Conservation (phyloP, 1,284 basidiomycete species). For the Erythrobasidium hasegawianum region DNA sequence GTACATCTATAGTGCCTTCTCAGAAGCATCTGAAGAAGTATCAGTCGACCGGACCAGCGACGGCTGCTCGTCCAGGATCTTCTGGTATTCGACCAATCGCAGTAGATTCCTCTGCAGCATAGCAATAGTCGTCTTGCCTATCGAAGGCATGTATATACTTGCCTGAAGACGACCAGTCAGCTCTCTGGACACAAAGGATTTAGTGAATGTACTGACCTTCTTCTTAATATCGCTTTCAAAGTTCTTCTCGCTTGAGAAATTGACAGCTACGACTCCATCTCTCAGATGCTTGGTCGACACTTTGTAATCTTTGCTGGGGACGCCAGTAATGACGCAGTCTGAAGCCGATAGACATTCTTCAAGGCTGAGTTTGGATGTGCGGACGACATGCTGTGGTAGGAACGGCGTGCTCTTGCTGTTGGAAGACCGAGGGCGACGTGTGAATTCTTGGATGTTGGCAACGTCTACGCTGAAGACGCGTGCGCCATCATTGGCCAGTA, state of each 20-base stretch:
- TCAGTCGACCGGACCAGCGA: not conserved
- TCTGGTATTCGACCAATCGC: slow-evolving; percentile 25
- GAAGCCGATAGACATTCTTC: slow-evolving; percentile 72
- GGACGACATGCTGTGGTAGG: slow-evolving; percentile 78
- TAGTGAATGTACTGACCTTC: too few relatives aligned
- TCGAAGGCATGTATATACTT: slow-evolving; percentile 84
- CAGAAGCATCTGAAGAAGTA: not conserved
- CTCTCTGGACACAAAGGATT: too few relatives aligned
- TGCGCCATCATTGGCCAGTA: slow-evolving; percentile 92
- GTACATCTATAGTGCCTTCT: not conserved
- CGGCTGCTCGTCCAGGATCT: slow-evolving; percentile 13
- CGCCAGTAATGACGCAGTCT: slow-evolving; percentile 87
- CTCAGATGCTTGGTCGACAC: slow-evolving; percentile 83
- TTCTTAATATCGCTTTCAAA: slow-evolving; percentile 90
- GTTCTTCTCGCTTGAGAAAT: slow-evolving; percentile 94
- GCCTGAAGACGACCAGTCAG: slow-evolving; percentile 67
- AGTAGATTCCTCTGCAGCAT: slow-evolving; percentile 90
- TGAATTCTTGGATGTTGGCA: slow-evolving; percentile 73
- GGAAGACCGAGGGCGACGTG: slow-evolving; percentile 42
- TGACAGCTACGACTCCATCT: slow-evolving; percentile 87
- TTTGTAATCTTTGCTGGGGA: slow-evolving; percentile 81
- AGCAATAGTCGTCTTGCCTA: slow-evolving; percentile 93
- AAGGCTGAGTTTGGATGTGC: slow-evolving; percentile 61
- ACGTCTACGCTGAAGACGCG: slow-evolving; percentile 92
- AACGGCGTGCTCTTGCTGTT: slow-evolving; percentile 49